Conservation (phyloP, 1,284 basidiomycete species). For the Entoloma clypeatum region DNA sequence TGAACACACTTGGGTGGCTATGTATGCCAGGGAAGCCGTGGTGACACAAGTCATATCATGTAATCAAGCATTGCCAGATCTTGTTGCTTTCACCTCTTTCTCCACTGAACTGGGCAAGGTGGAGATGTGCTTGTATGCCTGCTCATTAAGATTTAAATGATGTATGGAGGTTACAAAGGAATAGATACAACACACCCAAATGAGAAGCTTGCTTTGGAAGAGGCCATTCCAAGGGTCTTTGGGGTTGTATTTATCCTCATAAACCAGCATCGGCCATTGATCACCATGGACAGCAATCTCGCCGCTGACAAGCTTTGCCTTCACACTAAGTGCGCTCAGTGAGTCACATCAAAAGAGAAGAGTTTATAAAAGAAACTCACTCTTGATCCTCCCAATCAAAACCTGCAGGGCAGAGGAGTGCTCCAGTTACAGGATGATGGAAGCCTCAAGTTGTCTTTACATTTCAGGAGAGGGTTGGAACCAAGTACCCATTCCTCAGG, state of each 20-base stretch:
- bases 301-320: conserved; percentile 1
- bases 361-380: background rate
- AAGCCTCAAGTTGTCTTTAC: conserved; percentile 7
- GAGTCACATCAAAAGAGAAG: background rate
- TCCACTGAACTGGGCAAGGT: conserved; percentile 5
- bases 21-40: no score
- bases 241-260: background rate
- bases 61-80: conserved; percentile 4
- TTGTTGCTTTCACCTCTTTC: conserved; percentile 5
- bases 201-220: conserved; percentile 2
- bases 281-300: conserved; percentile 1
- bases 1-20: background rate
- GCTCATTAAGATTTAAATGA: background rate
- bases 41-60: conserved; percentile 6
- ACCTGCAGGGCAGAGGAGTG: conserved; percentile 7
- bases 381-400: conserved; percentile 5
- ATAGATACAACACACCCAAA: conserved; percentile 4
- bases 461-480: conserved; percentile 9
- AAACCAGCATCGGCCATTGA: conserved; percentile 8
- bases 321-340: conserved; percentile 3
- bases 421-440: conserved; percentile 7
- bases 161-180: background rate
- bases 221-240: conserved; percentile 5
- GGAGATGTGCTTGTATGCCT: conserved; percentile 8
- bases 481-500: conserved; percentile 3